Percentiles rank a stretch among this genome's conserved stretches.
These are phyloP conservation scores for Alternaria triticimaculans DNA, from an alignment of 2,329 filamentous ascomycete species.

Conservation along the genomic window DNA sequence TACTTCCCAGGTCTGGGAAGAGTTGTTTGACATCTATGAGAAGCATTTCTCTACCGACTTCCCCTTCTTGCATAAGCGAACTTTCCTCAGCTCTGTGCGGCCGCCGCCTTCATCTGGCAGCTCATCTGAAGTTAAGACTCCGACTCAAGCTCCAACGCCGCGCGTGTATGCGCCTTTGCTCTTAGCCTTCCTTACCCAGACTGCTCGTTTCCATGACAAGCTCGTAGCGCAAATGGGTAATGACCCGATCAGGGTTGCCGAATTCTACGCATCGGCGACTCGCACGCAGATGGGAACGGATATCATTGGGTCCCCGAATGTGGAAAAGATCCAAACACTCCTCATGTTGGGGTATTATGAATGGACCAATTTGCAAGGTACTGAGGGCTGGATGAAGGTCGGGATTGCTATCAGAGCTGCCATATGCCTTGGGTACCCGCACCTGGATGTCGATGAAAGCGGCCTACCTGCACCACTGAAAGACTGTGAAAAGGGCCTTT, in stretches of 20 bases:
- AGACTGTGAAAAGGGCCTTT: conserved; percentile 13
- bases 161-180: conserved; percentile 64
- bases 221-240: conserved; percentile 36
- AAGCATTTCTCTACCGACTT: conserved; percentile 75
- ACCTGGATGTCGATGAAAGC: conserved; percentile 35
- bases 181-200: conserved; percentile 71
- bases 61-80: conserved; percentile 72
- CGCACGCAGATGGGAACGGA: conserved; percentile 52
- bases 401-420: conserved; percentile 67
- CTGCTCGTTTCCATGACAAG: conserved; percentile 70
- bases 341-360: conserved; percentile 76
- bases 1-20: conserved; percentile 70
- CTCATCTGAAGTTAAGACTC: conserved; percentile 13
- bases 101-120: conserved; percentile 42
- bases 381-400: conserved; percentile 70
- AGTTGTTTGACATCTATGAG: conserved; percentile 73
- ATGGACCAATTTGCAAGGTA: conserved; percentile 69
- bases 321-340: conserved; percentile 70
- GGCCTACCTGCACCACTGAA: conserved; percentile 18
- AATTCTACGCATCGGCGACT: conserved; percentile 69
- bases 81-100: conserved; percentile 56
- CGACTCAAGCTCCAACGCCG: conserved; percentile 37
- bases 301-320: conserved; percentile 52
- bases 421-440: conserved; percentile 46
- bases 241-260: conserved; percentile 51